Percentiles rank a stretch among this genome's conserved stretches.
phyloP scores from a whole-genome alignment of 106 monocot species.

The Gastrodia elata region DNA sequence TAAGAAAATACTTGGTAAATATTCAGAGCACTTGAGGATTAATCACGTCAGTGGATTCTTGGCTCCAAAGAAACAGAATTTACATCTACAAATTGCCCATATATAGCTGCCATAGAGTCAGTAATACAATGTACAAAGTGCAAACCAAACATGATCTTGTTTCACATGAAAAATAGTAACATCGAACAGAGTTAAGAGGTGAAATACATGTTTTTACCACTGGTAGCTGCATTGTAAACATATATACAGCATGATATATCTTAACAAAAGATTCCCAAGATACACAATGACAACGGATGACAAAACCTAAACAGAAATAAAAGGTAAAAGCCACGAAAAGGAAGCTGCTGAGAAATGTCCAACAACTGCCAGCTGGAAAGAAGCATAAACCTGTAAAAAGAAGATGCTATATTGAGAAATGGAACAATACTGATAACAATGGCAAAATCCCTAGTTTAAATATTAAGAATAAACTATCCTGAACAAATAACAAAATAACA shows the following conservation, averaged over 20 bases:
- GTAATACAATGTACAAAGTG: constrained; percentile 20
- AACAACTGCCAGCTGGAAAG: constrained; percentile 14
- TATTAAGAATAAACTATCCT: neutral
- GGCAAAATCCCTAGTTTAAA: neutral
- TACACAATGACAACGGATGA: constrained; percentile 44
- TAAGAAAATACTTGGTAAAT: constrained; percentile 25
- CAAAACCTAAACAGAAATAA: constrained; percentile 41
- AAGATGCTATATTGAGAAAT: neutral
- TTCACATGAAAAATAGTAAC: constrained; percentile 27
- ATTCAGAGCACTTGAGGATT: constrained; percentile 36
- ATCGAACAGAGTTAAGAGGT: constrained; percentile 31
- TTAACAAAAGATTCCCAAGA: constrained; percentile 39
- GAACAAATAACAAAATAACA: neutral
- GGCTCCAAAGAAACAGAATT: constrained; percentile 28
- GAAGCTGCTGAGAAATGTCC: constrained; percentile 21
- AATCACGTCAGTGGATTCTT: constrained; percentile 34
- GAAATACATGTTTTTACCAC: constrained; percentile 34
- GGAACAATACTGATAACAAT: neutral
- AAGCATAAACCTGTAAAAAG: constrained; percentile 4
- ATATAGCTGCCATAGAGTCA: constrained; percentile 39
- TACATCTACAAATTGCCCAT: constrained; percentile 22
- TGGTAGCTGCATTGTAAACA: constrained; percentile 44
- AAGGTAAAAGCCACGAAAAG: constrained; percentile 35
- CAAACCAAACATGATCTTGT: constrained; percentile 16
- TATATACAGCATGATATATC: constrained; percentile 49